phyloP scores from a whole-genome alignment of 148 eudicot species.

The Rhododendron simsii region DNA sequence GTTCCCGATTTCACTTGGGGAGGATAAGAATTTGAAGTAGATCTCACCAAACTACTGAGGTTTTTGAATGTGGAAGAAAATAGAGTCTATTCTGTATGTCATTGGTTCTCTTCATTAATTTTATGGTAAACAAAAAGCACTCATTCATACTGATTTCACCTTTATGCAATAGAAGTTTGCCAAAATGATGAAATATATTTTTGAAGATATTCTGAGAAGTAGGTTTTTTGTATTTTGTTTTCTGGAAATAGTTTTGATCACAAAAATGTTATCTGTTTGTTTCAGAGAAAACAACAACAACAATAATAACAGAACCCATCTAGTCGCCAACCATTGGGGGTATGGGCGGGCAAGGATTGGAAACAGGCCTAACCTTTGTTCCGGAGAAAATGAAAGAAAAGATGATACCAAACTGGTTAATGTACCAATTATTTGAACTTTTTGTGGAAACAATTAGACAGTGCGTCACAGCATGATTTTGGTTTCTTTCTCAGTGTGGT shows the following conservation, averaged over 20 bases:
- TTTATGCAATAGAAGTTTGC: background rate
- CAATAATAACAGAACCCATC: no score
- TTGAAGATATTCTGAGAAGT: background rate
- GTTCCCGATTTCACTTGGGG: background rate
- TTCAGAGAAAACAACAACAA: no score
- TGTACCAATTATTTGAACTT: background rate
- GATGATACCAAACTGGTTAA: background rate
- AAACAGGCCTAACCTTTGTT: no score
- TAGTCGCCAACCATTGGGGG: no score
- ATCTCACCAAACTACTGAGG: background rate
- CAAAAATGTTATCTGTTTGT: no score
- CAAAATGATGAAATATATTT: background rate
- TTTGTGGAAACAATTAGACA: background rate
- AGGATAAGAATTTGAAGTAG: background rate
- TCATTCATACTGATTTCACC: background rate
- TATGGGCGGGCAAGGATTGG: no score
- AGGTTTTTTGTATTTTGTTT: background rate
- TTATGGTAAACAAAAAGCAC: no score
- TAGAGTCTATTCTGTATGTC: background rate
- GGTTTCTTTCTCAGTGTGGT: background rate
- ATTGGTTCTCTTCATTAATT: background rate
- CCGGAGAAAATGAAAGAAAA: background rate
- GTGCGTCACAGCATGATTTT: background rate
- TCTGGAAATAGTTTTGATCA: background rate
- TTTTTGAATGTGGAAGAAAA: background rate